A percentile compares a stretch with the other conserved stretches of the same genome.
These are phyloP conservation scores for Tuctoria greenei DNA, from an alignment of 176 grass and related monocot genomes.

Conservation along the genomic window DNA sequence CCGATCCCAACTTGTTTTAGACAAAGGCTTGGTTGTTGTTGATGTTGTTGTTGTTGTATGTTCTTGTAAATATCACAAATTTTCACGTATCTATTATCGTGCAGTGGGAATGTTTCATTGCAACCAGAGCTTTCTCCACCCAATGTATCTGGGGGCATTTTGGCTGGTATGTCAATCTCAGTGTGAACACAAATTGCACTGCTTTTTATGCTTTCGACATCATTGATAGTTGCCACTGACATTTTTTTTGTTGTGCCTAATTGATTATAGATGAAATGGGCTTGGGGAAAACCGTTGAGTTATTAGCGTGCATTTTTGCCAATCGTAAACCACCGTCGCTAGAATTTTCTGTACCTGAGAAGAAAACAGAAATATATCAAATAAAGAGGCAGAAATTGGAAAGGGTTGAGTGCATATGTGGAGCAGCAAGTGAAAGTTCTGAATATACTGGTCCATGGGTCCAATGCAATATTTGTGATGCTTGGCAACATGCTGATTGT, in stretches of 20 bases:
- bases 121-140: slow-evolving; percentile 55
- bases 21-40: no score
- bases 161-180: slow-evolving; percentile 68
- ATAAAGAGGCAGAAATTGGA: slow-evolving; percentile 86
- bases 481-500: slow-evolving; percentile 95
- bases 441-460: slow-evolving; percentile 80
- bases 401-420: slow-evolving; percentile 92
- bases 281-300: slow-evolving; percentile 88
- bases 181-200: neutral
- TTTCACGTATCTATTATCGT: slow-evolving; percentile 23
- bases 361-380: slow-evolving; percentile 30
- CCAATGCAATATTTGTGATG: slow-evolving; percentile 89
- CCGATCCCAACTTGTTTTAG: no score
- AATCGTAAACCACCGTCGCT: slow-evolving; percentile 56
- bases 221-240: slow-evolving; percentile 22
- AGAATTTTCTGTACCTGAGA: slow-evolving; percentile 28
- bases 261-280: slow-evolving; percentile 95
- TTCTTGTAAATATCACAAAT: neutral
- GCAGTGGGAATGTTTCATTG: slow-evolving; percentile 82
- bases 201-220: slow-evolving; percentile 14
- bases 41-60: no score
- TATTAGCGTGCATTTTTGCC: slow-evolving; percentile 88
- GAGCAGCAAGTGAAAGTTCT: slow-evolving; percentile 84
- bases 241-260: slow-evolving; percentile 25
- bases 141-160: slow-evolving; percentile 75